These are phyloP conservation scores for Piloderma croceum DNA, from an alignment of 768 basidiomycete species.

Conservation along the genomic window DNA sequence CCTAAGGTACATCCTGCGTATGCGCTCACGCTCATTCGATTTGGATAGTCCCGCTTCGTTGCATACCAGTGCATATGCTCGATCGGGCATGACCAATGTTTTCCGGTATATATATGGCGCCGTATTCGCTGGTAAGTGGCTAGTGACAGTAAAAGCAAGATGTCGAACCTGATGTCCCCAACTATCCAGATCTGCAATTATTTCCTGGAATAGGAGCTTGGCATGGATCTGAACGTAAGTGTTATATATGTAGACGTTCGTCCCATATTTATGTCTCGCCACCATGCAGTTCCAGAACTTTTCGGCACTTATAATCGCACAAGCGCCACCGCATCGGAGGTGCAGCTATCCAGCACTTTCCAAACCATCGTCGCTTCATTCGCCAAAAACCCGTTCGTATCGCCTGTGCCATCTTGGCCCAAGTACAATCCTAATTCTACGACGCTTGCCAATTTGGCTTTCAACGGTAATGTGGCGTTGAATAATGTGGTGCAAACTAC, in stretches of 20 bases:
- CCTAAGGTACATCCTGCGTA: no score
- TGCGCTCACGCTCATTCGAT: not conserved
- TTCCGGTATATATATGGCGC: constrained; percentile 17
- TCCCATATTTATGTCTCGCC: not conserved
- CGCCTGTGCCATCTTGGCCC: constrained; percentile 16
- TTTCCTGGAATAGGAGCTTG: constrained; percentile 20
- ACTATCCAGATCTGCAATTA: constrained; percentile 16
- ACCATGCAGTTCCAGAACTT: constrained; percentile 15
- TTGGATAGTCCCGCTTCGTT: constrained; percentile 12
- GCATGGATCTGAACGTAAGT: constrained; percentile 18
- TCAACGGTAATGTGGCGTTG: constrained; percentile 13
- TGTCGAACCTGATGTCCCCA: no score
- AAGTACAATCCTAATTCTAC: constrained; percentile 11
- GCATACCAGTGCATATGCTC: constrained; percentile 7
- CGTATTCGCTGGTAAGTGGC: no score
- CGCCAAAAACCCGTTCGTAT: constrained; percentile 11
- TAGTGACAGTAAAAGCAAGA: no score
- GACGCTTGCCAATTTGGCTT: constrained; percentile 17
- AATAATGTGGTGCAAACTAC: constrained; percentile 12
- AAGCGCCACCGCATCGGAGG: constrained; percentile 18
- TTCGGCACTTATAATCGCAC: constrained; percentile 23
- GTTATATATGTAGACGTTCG: not conserved
- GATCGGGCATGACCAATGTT: constrained; percentile 11
- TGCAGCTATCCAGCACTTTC: constrained; percentile 17
- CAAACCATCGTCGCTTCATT: constrained; percentile 16